Conservation (phyloP, 306 rosid species). For the Delonix regia region DNA sequence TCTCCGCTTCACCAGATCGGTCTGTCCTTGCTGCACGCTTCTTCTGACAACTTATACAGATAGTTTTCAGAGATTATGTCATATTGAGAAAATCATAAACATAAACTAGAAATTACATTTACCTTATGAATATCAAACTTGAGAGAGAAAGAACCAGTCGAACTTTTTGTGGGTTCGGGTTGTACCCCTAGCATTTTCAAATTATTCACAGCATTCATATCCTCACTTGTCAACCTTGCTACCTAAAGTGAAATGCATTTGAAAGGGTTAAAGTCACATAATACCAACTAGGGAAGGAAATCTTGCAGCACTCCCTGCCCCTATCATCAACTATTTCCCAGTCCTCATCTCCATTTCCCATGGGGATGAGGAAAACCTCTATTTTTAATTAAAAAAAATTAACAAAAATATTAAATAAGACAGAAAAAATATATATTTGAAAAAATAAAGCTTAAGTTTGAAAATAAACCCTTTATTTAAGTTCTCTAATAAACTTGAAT, state of each 20-base stretch:
- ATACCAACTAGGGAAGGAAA: too few species aligned
- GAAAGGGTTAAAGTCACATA: slow-evolving; percentile 29
- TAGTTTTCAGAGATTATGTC: slow-evolving; percentile 34
- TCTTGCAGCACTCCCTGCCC: too few species aligned
- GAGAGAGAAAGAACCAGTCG: slow-evolving; percentile 62
- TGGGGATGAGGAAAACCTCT: too few species aligned
- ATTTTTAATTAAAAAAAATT: too few species aligned
- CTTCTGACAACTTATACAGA: slow-evolving; percentile 60
- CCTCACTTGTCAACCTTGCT: slow-evolving; percentile 77
- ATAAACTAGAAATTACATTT: slow-evolving; percentile 26
- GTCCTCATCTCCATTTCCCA: too few species aligned
- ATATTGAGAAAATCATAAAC: slow-evolving; percentile 12
- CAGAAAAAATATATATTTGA: too few species aligned
- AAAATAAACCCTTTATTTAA: too few species aligned
- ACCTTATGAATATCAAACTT: slow-evolving; percentile 91
- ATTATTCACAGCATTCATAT: slow-evolving; percentile 75
- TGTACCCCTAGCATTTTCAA: slow-evolving; percentile 75
- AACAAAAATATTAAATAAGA: too few species aligned
- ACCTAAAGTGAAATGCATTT: slow-evolving; percentile 55
- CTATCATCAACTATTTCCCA: too few species aligned
- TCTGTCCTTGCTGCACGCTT: slow-evolving; percentile 80
- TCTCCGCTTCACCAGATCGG: slow-evolving; percentile 66
- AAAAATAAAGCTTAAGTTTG: too few species aligned
- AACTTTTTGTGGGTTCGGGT: slow-evolving; percentile 63
- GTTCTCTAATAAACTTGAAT: too few species aligned